phyloP scores from a whole-genome alignment of 75 land plant genomes.

The Pinus tabuliformis region DNA sequence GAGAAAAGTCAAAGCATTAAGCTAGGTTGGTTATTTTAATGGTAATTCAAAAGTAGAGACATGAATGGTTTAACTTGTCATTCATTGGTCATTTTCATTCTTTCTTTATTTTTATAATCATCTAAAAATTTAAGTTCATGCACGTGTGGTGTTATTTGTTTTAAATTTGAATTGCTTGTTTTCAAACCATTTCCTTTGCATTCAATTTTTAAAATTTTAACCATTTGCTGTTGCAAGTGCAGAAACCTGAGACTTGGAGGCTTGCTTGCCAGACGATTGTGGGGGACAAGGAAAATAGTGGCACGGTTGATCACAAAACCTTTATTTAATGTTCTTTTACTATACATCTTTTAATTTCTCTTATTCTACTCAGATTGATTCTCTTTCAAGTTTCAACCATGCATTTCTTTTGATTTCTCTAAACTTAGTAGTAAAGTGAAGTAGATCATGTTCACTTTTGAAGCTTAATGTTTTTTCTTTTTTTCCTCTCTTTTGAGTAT shows the following conservation, averaged over 20 bases:
- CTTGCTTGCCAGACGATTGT: conserved; percentile 97
- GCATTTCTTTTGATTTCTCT: too few relatives aligned
- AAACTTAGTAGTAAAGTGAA: background rate
- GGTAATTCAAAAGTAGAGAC: background rate
- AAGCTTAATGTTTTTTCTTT: background rate
- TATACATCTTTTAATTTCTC: background rate
- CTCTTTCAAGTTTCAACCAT: background rate
- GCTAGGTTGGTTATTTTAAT: background rate
- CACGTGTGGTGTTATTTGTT: background rate
- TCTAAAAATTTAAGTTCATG: background rate
- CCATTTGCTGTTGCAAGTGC: conserved; percentile 17
- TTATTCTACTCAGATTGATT: background rate
- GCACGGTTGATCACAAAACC: conserved; percentile 53
- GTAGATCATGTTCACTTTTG: background rate
- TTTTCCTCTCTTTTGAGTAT: background rate
- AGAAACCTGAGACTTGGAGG: conserved; percentile 98
- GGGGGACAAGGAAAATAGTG: conserved; percentile 82
- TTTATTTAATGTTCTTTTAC: background rate
- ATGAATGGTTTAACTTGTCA: background rate
- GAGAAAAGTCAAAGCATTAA: background rate
- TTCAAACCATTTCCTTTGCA: background rate
- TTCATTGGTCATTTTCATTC: background rate
- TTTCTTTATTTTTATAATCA: background rate
- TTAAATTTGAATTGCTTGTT: background rate
- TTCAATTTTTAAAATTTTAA: background rate